Conservation (phyloP, 805 yeast species). For the Kuraishia ogatae region DNA sequence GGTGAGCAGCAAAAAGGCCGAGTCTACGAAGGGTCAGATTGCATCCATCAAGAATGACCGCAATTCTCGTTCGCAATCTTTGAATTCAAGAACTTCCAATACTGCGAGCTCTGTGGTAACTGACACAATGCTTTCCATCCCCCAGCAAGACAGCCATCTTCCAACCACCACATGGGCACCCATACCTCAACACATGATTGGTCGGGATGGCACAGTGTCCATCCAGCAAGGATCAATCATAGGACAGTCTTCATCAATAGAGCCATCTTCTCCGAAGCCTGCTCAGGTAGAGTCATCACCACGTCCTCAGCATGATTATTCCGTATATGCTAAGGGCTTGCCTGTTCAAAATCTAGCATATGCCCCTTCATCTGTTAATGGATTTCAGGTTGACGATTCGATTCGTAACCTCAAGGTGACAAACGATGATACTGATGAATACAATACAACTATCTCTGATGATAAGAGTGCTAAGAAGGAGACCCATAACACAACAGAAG, state of each 20-base stretch:
- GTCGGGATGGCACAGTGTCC: slow-evolving; percentile 12
- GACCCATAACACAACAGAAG: slow-evolving; percentile 1
- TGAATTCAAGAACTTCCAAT: slow-evolving; percentile 15
- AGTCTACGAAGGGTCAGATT: not conserved
- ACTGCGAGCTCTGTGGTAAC: slow-evolving; percentile 7
- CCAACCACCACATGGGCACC: slow-evolving; percentile 14
- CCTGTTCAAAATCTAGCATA: not conserved
- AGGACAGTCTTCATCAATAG: not conserved
- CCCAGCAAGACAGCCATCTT: slow-evolving; percentile 13
- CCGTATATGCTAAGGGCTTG: not conserved
- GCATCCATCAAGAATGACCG: not conserved
- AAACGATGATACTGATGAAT: not conserved
- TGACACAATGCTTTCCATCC: slow-evolving; percentile 15
- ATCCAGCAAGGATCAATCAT: slow-evolving; percentile 3
- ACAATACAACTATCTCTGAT: not conserved
- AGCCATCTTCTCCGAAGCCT: not conserved
- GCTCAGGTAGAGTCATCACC: not conserved
- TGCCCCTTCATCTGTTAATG: not conserved
- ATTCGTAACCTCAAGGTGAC: not conserved
- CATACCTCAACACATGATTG: slow-evolving; percentile 10
- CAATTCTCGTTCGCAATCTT: slow-evolving; percentile 17
- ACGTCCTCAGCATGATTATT: not conserved
- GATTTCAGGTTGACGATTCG: not conserved
- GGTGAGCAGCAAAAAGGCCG: slow-evolving; percentile 18
- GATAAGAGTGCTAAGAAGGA: slow-evolving; percentile 1